Evolutionary conservation across 2,329 filamentous ascomycete genomes (phyloP).

Genomic region (Fusarium sp.): DNA sequence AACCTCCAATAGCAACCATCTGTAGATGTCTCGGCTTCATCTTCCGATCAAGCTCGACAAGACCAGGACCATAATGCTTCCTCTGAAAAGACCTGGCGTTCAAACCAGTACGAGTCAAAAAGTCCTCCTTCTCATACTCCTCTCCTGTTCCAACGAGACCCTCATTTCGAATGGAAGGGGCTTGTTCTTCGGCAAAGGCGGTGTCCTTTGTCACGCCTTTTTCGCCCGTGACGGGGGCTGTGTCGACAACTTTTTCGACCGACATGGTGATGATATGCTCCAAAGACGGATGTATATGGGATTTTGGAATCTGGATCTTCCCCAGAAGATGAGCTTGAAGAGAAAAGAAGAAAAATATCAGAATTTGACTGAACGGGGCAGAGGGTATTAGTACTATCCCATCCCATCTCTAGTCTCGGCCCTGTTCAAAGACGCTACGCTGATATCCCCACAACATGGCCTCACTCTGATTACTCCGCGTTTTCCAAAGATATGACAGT

Average conservation of each 20-base stretch:
- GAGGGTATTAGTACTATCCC: conserved; percentile 26
- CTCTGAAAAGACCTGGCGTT: conserved; percentile 35
- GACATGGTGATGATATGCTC: conserved; percentile 5
- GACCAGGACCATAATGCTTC: conserved; percentile 39
- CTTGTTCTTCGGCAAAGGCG: conserved; percentile 8
- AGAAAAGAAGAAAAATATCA: conserved; percentile 2
- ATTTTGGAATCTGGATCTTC: neutral
- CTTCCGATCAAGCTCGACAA: conserved; percentile 52
- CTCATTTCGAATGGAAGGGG: conserved; percentile 7
- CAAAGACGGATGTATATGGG: neutral
- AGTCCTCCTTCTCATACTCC: conserved; percentile 37
- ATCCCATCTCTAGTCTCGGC: conserved; percentile 7
- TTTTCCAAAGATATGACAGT: neutral
- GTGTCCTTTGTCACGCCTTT: conserved; percentile 12
- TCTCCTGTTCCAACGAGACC: conserved; percentile 16
- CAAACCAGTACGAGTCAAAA: conserved; percentile 42
- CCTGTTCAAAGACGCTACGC: conserved; percentile 26
- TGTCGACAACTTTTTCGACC: conserved; percentile 20
- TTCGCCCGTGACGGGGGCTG: conserved; percentile 11
- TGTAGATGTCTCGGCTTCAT: conserved; percentile 66
- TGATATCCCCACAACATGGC: conserved; percentile 21
- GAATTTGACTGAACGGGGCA: conserved; percentile 15
- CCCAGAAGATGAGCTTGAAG: neutral
- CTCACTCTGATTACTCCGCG: conserved; percentile 8
- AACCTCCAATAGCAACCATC: conserved; percentile 69